These are phyloP conservation scores for Solanum chiquidenum DNA, from an alignment of 257 asterid species.

Conservation along the genomic window DNA sequence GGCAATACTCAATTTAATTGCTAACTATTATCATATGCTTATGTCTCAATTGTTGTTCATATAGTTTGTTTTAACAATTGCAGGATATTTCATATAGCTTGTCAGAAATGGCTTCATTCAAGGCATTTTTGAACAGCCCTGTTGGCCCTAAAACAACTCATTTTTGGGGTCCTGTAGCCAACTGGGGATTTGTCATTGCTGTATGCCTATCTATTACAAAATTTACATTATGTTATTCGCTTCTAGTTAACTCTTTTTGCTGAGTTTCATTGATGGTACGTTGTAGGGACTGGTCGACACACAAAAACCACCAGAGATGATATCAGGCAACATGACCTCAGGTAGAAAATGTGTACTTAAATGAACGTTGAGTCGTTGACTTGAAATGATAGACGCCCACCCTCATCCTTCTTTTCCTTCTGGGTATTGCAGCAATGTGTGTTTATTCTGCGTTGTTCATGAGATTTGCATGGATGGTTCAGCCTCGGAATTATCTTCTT, in stretches of 20 bases:
- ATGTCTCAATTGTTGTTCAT: not conserved
- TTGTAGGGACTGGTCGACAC: constrained; percentile 82
- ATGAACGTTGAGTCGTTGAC: not conserved
- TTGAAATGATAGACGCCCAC: not conserved
- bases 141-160: constrained; percentile 11
- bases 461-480: constrained; percentile 99
- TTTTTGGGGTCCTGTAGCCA: constrained; percentile 14
- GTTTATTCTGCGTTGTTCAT: constrained; percentile 82
- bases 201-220: not conserved
- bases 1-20: not conserved
- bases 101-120: constrained; percentile 4
- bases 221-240: not conserved
- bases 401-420: not conserved
- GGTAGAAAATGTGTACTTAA: constrained; percentile 25
- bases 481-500: constrained; percentile 81
- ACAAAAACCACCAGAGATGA: constrained; percentile 94
- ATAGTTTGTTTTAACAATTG: not conserved
- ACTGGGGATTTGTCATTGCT: constrained; percentile 11
- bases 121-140: constrained; percentile 9
- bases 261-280: not conserved
- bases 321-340: constrained; percentile 94
- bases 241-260: not conserved
- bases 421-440: constrained; percentile 63
- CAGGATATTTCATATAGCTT: not conserved
- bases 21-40: not conserved